Evolutionary conservation across 139 green algal genomes (phyloP).

Genomic region (Tetradesmus obliquus): DNA sequence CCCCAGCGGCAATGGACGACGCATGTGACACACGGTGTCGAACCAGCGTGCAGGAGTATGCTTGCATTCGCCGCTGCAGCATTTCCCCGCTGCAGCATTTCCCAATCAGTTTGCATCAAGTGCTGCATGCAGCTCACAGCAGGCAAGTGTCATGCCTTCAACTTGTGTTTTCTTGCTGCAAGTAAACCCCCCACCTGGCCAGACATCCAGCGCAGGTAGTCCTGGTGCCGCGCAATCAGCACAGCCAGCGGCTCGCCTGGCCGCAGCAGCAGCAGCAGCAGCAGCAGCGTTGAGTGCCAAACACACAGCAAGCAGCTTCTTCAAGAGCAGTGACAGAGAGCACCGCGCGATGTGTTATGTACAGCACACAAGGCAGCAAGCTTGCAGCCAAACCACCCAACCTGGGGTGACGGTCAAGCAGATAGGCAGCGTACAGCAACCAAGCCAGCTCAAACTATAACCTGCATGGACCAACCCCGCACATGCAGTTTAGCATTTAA

Average conservation of each 20-base stretch:
- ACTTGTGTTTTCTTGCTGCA: background rate
- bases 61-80: too few species aligned
- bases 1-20: too few species aligned
- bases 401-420: too few species aligned
- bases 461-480: too few species aligned
- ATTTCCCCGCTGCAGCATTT: too few species aligned
- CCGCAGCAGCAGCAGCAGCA: slow-evolving; percentile 13
- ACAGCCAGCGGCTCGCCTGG: slow-evolving; percentile 31
- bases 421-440: too few species aligned
- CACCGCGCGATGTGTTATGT: background rate
- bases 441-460: too few species aligned
- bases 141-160: background rate
- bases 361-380: background rate
- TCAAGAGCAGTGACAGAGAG: background rate
- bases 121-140: too few species aligned
- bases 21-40: too few species aligned
- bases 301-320: background rate
- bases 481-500: too few species aligned
- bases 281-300: background rate
- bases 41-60: too few species aligned
- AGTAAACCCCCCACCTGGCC: slow-evolving; percentile 18
- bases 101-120: too few species aligned
- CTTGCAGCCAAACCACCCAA: background rate
- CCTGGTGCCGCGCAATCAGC: slow-evolving; percentile 10
- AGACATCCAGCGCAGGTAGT: slow-evolving; percentile 40